These are phyloP conservation scores for Colletotrichum zoysiae DNA, from an alignment of 2,329 filamentous ascomycete species.

Conservation along the genomic window DNA sequence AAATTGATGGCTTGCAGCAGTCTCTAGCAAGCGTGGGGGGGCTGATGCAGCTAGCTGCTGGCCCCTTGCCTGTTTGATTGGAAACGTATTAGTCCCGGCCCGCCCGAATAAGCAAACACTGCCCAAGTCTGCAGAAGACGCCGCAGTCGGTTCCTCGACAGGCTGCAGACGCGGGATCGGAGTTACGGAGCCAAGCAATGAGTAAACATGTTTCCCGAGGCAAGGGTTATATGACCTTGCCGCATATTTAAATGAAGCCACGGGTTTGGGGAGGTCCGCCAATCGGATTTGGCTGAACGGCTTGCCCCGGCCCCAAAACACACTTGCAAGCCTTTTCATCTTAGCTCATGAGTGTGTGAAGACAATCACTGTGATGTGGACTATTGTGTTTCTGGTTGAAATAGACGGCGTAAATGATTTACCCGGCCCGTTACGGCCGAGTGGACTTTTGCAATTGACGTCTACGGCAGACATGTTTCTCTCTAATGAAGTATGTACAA, in stretches of 20 bases:
- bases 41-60: neutral
- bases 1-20: neutral
- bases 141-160: neutral
- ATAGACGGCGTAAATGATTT: neutral
- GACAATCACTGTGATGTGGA: neutral
- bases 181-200: neutral
- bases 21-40: neutral
- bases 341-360: neutral
- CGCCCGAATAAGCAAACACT: neutral
- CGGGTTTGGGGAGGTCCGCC: neutral
- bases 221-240: neutral
- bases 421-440: neutral
- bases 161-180: neutral
- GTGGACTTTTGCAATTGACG: neutral
- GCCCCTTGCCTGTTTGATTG: neutral
- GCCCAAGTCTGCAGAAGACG: neutral
- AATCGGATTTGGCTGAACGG: too few species aligned
- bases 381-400: neutral
- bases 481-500: conserved; percentile 15
- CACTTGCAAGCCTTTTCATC: neutral
- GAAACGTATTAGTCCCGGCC: neutral
- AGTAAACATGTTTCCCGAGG: neutral
- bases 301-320: neutral
- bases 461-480: conserved; percentile 8
- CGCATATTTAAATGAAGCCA: neutral